Evolutionary conservation across 805 yeast genomes (phyloP).

Genomic region (Candida montana): DNA sequence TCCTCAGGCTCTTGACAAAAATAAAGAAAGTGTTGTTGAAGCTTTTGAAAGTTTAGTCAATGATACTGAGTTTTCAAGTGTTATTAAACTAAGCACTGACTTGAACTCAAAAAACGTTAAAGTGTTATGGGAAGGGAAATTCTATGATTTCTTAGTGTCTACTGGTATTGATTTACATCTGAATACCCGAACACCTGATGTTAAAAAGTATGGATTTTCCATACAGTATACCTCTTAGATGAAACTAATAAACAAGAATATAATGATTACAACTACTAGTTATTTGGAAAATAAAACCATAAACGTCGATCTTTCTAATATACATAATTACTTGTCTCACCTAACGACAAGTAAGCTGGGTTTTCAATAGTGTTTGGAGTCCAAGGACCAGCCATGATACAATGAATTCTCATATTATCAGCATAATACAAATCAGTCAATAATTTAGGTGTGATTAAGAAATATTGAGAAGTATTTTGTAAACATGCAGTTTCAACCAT

Average conservation of each 20-base stretch:
- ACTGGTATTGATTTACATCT: conserved; percentile 59
- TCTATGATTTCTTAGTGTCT: conserved; percentile 70
- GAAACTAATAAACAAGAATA: too few species aligned
- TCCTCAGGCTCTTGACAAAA: conserved; percentile 28
- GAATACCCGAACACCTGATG: conserved; percentile 40
- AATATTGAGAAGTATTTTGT: conserved; percentile 67
- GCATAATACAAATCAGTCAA: conserved; percentile 74
- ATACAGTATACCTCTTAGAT: conserved; percentile 53
- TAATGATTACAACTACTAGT: too few species aligned
- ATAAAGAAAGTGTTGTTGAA: conserved; percentile 33
- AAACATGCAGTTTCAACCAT: conserved; percentile 85
- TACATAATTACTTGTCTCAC: conserved; percentile 26
- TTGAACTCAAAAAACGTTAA: conserved; percentile 55
- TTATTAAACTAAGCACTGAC: conserved; percentile 68
- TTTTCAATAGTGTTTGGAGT: conserved; percentile 32
- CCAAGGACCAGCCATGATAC: conserved; percentile 64
- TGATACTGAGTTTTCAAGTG: conserved; percentile 57
- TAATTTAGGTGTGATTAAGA: conserved; percentile 88
- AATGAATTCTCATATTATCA: conserved; percentile 75
- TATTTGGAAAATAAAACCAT: too few species aligned
- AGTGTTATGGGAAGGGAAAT: conserved; percentile 83
- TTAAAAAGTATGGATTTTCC: conserved; percentile 51
- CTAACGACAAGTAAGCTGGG: conserved; percentile 29
- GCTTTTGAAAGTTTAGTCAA: conserved; percentile 47
- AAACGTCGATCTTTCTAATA: background rate